phyloP scores from a whole-genome alignment of 78 protist species.

The Speleostelium caveatum region DNA sequence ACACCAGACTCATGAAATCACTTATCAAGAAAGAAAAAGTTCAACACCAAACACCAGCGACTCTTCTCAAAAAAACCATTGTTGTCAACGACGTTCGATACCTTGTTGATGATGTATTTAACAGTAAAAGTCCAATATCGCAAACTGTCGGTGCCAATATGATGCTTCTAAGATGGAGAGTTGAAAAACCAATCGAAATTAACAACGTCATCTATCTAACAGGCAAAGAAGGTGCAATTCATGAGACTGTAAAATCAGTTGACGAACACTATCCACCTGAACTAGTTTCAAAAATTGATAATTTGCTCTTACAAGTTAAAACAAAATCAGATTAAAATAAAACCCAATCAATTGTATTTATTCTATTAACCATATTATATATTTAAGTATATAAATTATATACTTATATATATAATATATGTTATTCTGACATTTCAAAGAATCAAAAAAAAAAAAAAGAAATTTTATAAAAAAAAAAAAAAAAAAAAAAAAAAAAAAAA shows the following conservation, averaged over 20 bases:
- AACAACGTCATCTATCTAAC: slow-evolving; percentile 33
- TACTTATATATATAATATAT: too few species aligned
- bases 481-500: too few species aligned
- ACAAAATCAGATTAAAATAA: too few species aligned
- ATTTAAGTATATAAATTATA: too few species aligned
- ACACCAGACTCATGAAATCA: slow-evolving; percentile 18
- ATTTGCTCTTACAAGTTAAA: too few species aligned
- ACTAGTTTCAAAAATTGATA: slow-evolving; percentile 6
- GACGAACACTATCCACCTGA: slow-evolving; percentile 27
- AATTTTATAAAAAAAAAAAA: too few species aligned
- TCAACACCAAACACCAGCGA: slow-evolving; percentile 24
- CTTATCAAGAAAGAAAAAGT: slow-evolving; percentile 14
- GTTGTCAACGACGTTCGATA: slow-evolving; percentile 15
- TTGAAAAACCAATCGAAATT: slow-evolving; percentile 27
- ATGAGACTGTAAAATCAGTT: slow-evolving; percentile 17
- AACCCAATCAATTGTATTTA: too few species aligned
- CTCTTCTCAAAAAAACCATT: slow-evolving; percentile 26
- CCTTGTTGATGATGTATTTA: slow-evolving; percentile 28
- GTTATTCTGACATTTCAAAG: too few species aligned
- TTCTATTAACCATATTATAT: too few species aligned
- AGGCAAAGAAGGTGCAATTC: slow-evolving; percentile 35
- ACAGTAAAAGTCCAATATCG: neutral
- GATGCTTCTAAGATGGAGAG: slow-evolving; percentile 31
- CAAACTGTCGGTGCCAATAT: neutral
- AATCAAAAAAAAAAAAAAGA: too few species aligned